Percentiles rank a stretch among this genome's conserved stretches.
phyloP scores from a whole-genome alignment of 371 early-diverging fungal genomes.

The Actinomucor elegans region DNA sequence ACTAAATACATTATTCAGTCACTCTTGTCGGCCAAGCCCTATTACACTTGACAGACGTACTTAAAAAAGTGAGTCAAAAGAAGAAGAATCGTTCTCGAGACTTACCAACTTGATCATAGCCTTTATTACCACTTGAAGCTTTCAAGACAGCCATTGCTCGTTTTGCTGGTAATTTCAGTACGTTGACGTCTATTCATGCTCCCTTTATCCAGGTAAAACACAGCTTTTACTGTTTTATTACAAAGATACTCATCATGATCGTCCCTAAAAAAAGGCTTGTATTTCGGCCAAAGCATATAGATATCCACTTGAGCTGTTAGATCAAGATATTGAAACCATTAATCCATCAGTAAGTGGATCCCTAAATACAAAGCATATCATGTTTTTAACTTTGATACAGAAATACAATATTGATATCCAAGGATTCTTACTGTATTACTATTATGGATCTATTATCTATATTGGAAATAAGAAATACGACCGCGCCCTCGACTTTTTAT shows the following conservation, averaged over 20 bases:
- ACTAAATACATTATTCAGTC: slow-evolving; percentile 33
- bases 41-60: slow-evolving; percentile 34
- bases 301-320: slow-evolving; percentile 56
- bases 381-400: slow-evolving; percentile 7
- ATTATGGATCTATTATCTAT: slow-evolving; percentile 78
- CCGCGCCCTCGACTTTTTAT: slow-evolving; percentile 65
- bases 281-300: slow-evolving; percentile 63
- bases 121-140: slow-evolving; percentile 42
- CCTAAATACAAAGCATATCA: not conserved
- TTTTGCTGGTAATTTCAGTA: slow-evolving; percentile 27
- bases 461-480: slow-evolving; percentile 66
- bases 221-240: not conserved
- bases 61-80: slow-evolving; percentile 25
- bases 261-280: slow-evolving; percentile 55
- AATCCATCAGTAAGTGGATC: slow-evolving; percentile 43
- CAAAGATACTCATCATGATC: not conserved
- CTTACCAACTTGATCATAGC: slow-evolving; percentile 27
- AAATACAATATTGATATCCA: slow-evolving; percentile 39
- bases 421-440: slow-evolving; percentile 72
- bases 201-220: slow-evolving; percentile 48
- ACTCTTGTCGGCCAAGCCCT: slow-evolving; percentile 46
- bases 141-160: slow-evolving; percentile 42
- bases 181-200: slow-evolving; percentile 61
- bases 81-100: not conserved
- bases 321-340: slow-evolving; percentile 58